Evolutionary conservation across 345 rosid genomes (phyloP), one percentile per base, ranked within the genome.

Genomic region (Draba incana): DNA sequence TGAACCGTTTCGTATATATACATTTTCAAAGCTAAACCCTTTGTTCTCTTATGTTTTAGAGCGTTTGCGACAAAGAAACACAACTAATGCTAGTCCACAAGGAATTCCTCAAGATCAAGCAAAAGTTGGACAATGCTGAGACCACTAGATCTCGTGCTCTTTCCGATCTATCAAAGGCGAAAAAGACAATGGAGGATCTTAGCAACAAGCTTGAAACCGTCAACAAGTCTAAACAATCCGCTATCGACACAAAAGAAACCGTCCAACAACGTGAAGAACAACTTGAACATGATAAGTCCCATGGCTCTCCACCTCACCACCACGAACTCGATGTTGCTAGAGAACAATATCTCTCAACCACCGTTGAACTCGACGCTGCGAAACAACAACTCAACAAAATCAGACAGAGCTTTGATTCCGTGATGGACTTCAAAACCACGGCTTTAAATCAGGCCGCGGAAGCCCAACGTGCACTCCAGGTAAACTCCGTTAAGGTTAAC

Each of bases 361-460:
- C 91, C 2, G 13, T 71, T 4, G 73, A 86, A 39, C 87, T 91
- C 10, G 85, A 85, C 39, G 69, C 86, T 2, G 82, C 85, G 3
- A 94, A 91, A 70, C 96, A 89, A 45, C 81, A 84, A 68, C 87
- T 94, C 50, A 85, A 82, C 14, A 80, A 78, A 69, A 68, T 87
- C 57, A 69, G 90, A 64, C 97, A 87, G 74, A 95, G 90, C 70
- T 91, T 91, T 30, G 96, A 85, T 57, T 81, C 92, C 0, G 81
- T 82, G 2, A 56, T 82, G 81, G 97, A 89, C 9, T 69, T 81
- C 1, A 94, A 94, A 70, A 16, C 75, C 57, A 81, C 85, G 0
- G 75, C 90, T 0, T 66, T 87, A 68, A 90, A 85, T 50, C 90
- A 84, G 53, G 88, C 93, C 1, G 85, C 88, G 0, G 97, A 91